Base-by-base conservation (phyloP, 208 protist genomes). In the Leishmania gerbilli region DNA sequence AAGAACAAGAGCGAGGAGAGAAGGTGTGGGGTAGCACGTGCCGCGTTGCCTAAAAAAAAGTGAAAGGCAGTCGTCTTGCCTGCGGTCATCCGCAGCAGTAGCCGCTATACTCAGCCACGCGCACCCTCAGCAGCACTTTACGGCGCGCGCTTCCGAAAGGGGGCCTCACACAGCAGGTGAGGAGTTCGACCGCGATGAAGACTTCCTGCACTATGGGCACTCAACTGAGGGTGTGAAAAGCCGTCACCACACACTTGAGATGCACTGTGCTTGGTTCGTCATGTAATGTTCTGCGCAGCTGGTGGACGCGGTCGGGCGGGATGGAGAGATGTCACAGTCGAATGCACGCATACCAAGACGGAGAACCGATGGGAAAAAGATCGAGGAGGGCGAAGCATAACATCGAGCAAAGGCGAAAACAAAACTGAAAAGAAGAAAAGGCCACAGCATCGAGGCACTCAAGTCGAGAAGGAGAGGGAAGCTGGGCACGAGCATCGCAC, bases 361-460 rank as follows among this genome's bases (percentile, higher is more conserved):
- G 8, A 85, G 76, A 60, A 45, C 45, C 15, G 69, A 71, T 49
- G 67, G 55, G 77, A 40, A 58, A 24, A n/a, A 37, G 60, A 60
- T 31, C 8, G 51, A 53, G 77, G 42, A 69, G 69, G 40, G 79
- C 7, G n/a, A 72, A 34, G 71, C 47, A 56, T 56, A 62, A 76
- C 72, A 62, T 62, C 49, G 53, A 76, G 17, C 11, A 58, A 42
- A 42, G 34, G 34, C 21, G 7, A 49, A 31, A 72, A 42, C 27
- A 11, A 42, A 72, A 15, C 3, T 9, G 24, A 17, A 49, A 31
- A 72, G 40, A 31, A 8, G 5, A 67, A 19, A 42, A 51, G 40
- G 27, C 21, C 34, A 67, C 60, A 13, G 8, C 60, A 34, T 31
- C 34, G 68, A 72, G 21, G 68, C 40, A 27, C 15, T 31, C 72